Conservation (phyloP, 1,139 yeast species). For the Suhomyces kunorum region DNA sequence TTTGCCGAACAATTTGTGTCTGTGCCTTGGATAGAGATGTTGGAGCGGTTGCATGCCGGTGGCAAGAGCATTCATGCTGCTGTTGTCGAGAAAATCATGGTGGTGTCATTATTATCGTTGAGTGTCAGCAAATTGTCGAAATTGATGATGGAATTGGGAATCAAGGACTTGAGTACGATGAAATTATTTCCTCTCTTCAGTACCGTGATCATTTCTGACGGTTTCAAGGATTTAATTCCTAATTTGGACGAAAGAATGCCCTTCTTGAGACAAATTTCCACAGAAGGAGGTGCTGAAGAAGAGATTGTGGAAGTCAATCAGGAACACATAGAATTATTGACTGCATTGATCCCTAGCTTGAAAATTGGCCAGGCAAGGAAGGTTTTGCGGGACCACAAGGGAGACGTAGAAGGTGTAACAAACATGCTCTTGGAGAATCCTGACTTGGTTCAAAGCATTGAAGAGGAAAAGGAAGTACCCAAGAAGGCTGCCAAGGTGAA, state of each 20-base stretch:
- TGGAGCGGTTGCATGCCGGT: conserved; percentile 57
- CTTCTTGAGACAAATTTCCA: conserved; percentile 30
- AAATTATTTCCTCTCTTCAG: conserved; percentile 54
- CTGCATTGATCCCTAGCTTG: conserved; percentile 63
- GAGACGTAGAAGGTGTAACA: conserved; percentile 60
- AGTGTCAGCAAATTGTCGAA: conserved; percentile 46
- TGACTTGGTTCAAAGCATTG: conserved; percentile 30
- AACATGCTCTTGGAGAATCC: conserved; percentile 65
- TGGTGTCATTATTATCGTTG: conserved; percentile 53
- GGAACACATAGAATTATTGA: conserved; percentile 44
- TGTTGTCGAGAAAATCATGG: conserved; percentile 48
- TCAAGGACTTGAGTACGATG: conserved; percentile 43
- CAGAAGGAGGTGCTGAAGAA: conserved; percentile 11
- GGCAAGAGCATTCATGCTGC: conserved; percentile 56
- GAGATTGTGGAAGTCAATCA: conserved; percentile 27
- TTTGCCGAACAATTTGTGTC: conserved; percentile 60
- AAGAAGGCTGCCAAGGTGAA: conserved; percentile 6
- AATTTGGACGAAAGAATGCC: conserved; percentile 51
- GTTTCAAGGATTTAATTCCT: conserved; percentile 48
- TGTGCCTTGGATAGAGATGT: conserved; percentile 54
- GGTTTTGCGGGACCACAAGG: conserved; percentile 48
- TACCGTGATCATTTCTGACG: conserved; percentile 48
- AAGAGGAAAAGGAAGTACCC: conserved; percentile 7
- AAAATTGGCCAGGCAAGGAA: conserved; percentile 45
- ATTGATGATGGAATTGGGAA: conserved; percentile 45